Percentiles rank a stretch among this genome's conserved stretches.
phyloP scores from a whole-genome alignment of 768 basidiomycete species.

The Tricholoma saponaceum region DNA sequence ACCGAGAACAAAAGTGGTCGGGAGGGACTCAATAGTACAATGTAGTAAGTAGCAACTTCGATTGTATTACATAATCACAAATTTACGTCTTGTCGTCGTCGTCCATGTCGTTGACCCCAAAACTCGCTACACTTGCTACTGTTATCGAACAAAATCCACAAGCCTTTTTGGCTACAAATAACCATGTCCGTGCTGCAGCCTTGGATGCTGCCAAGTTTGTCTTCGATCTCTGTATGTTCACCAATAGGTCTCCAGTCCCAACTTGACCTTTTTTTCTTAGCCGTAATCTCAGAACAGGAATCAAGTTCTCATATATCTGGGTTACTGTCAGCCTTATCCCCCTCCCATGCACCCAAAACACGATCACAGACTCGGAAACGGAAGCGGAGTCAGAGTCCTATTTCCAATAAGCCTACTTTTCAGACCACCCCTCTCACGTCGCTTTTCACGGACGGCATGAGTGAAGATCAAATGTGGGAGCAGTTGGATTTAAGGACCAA shows the following conservation, averaged over 20 bases:
- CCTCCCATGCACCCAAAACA: slow-evolving; percentile 69
- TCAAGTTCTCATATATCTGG: slow-evolving; percentile 63
- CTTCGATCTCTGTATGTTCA: slow-evolving; percentile 66
- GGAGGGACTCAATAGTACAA: background rate
- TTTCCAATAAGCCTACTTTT: slow-evolving; percentile 30
- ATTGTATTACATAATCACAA: background rate
- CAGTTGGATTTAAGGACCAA: slow-evolving; percentile 83
- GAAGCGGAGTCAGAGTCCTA: slow-evolving; percentile 27
- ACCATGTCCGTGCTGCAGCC: slow-evolving; percentile 52
- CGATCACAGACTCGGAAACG: slow-evolving; percentile 59
- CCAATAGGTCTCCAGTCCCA: background rate
- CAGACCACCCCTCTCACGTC: slow-evolving; percentile 68
- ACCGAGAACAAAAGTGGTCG: background rate
- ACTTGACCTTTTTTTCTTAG: slow-evolving; percentile 30
- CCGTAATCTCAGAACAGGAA: slow-evolving; percentile 60
- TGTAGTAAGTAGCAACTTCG: too few species aligned
- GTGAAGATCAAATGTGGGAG: slow-evolving; percentile 87
- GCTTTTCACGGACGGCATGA: slow-evolving; percentile 76
- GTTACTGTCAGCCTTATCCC: slow-evolving; percentile 63
- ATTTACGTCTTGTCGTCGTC: background rate
- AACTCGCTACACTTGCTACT: slow-evolving; percentile 47
- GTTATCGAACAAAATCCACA: slow-evolving; percentile 53
- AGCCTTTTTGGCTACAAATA: slow-evolving; percentile 49
- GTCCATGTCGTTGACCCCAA: slow-evolving; percentile 14
- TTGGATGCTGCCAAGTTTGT: slow-evolving; percentile 68